phyloP scores from a whole-genome alignment of 2,329 filamentous ascomycete species.

The Botrytis aclada region DNA sequence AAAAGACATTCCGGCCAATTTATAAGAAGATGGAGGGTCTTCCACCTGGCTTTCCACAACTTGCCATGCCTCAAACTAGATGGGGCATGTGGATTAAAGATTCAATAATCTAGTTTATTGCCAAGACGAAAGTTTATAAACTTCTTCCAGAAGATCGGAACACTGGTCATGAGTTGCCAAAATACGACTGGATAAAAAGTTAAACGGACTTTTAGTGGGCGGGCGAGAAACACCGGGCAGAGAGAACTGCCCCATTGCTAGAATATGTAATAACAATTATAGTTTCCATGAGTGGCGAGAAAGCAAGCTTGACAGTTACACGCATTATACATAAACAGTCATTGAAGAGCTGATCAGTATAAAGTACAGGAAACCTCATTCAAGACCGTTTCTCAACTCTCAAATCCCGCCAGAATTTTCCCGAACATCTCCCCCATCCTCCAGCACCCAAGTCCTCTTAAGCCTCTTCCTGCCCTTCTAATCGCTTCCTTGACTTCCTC shows the following conservation, averaged over 20 bases:
- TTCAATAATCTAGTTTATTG: conserved; percentile 41
- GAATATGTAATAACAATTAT: background rate
- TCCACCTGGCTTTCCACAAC: conserved; percentile 35
- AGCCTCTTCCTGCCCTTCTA: conserved; percentile 27
- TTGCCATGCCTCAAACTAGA: conserved; percentile 46
- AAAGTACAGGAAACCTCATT: background rate
- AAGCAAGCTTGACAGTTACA: background rate
- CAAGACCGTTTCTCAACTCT: background rate
- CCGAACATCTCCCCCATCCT: conserved; percentile 34
- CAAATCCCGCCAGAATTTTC: conserved; percentile 33
- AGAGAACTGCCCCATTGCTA: background rate
- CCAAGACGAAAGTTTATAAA: conserved; percentile 33
- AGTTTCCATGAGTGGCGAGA: background rate
- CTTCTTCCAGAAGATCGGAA: conserved; percentile 35
- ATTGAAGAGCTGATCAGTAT: background rate
- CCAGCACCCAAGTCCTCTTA: conserved; percentile 33
- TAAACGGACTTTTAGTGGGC: background rate
- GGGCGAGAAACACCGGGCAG: background rate
- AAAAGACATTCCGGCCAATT: conserved; percentile 39
- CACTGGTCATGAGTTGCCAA: conserved; percentile 38
- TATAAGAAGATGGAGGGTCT: conserved; percentile 32
- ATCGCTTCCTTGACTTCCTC: conserved; percentile 27
- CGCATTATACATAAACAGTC: background rate
- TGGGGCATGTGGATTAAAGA: conserved; percentile 48
- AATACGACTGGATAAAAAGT: conserved; percentile 37